phyloP scores from a whole-genome alignment of 108 stramenopile species.

The Schizochytrium sp. region DNA sequence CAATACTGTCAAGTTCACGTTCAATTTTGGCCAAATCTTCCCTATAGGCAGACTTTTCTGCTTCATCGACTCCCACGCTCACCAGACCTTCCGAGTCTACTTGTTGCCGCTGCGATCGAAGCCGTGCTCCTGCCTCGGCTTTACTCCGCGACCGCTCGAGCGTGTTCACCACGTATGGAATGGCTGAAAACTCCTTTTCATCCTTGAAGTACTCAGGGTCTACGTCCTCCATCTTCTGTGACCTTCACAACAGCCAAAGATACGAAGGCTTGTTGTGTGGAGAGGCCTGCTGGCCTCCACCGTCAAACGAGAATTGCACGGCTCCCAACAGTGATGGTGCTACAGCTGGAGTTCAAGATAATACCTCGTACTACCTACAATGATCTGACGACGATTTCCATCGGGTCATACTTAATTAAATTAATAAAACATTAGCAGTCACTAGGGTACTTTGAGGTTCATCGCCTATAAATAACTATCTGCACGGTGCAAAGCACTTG shows the following conservation, averaged over 20 bases:
- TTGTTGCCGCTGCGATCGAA: not conserved
- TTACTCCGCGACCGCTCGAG: conserved; percentile 15
- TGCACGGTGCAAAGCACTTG: not conserved
- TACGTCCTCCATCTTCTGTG: not conserved
- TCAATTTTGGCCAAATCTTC: conserved; percentile 50
- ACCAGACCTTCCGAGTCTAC: not conserved
- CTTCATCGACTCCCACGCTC: not conserved
- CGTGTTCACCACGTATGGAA: conserved; percentile 56
- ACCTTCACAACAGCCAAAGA: no score
- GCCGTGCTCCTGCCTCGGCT: not conserved
- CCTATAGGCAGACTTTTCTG: not conserved
- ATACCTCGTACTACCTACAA: no score
- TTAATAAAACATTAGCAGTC: no score
- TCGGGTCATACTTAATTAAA: no score
- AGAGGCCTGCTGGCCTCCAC: no score
- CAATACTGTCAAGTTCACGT: not conserved
- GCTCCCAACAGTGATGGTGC: no score
- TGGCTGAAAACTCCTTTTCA: conserved; percentile 28
- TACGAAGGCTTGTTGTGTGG: no score
- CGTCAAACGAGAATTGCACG: no score
- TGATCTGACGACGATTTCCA: no score
- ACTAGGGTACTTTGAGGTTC: no score
- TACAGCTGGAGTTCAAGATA: no score
- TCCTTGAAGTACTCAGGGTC: conserved; percentile 44
- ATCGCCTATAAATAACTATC: no score